Percentiles rank a stretch among this genome's conserved stretches.
Evolutionary conservation across 2,329 filamentous ascomycete genomes (phyloP).

Genomic region (Verticillium dahliae): DNA sequence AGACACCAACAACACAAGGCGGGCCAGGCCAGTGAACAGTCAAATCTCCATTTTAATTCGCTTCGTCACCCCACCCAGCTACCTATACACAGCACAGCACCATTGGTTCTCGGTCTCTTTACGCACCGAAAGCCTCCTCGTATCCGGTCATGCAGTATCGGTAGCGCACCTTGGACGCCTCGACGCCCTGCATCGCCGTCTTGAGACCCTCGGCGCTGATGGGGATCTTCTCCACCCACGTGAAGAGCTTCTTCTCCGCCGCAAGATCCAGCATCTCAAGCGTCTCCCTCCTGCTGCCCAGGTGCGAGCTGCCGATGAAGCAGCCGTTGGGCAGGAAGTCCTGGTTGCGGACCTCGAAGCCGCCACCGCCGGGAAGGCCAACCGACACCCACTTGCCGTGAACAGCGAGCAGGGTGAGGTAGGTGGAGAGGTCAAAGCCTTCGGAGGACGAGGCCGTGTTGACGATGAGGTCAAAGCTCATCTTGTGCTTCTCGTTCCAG

Average conservation of each 20-base stretch:
- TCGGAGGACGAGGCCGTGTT: slow-evolving; percentile 66
- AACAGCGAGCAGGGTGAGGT: slow-evolving; percentile 74
- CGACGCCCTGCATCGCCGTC: slow-evolving; percentile 61
- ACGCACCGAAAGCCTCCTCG: slow-evolving; percentile 59
- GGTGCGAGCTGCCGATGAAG: slow-evolving; percentile 64
- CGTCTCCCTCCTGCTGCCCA: slow-evolving; percentile 65
- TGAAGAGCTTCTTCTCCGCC: slow-evolving; percentile 61
- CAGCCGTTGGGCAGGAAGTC: slow-evolving; percentile 69
- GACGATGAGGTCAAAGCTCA: slow-evolving; percentile 70
- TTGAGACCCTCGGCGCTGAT: slow-evolving; percentile 67
- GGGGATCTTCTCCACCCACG: slow-evolving; percentile 67
- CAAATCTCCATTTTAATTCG: slow-evolving; percentile 1
- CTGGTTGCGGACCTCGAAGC: slow-evolving; percentile 65
- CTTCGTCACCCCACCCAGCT: neutral
- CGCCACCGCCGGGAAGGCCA: slow-evolving; percentile 70
- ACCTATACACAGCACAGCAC: neutral
- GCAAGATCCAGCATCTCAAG: slow-evolving; percentile 66
- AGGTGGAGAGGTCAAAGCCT: slow-evolving; percentile 61
- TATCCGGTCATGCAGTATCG: slow-evolving; percentile 69
- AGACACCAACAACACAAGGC: neutral
- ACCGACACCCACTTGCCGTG: slow-evolving; percentile 77
- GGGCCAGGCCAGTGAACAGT: neutral
- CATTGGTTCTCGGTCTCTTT: neutral
- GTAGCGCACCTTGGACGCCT: slow-evolving; percentile 66
- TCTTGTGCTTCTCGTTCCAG: slow-evolving; percentile 50